phyloP scores from a whole-genome alignment of 495 filamentous ascomycete genomes.

The Penicillium robsamsonii region DNA sequence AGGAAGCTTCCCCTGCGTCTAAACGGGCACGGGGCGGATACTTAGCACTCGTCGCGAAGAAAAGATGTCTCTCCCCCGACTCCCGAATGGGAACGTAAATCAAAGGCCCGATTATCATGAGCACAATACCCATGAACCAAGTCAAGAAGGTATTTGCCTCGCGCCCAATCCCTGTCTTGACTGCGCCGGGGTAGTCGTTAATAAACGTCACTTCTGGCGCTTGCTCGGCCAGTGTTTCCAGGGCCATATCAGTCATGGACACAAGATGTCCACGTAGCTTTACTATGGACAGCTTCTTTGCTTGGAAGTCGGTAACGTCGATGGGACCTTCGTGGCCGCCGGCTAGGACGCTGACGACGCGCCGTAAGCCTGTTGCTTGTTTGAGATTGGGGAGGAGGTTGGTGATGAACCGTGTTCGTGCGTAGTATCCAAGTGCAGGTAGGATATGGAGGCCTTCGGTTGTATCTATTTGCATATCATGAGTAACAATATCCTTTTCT shows the following conservation, averaged over 20 bases:
- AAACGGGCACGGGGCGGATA: conserved; percentile 37
- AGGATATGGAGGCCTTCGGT: conserved; percentile 55
- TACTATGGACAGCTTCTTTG: conserved; percentile 21
- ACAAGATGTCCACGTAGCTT: conserved; percentile 34
- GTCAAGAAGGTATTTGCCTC: conserved; percentile 13
- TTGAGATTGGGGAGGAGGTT: conserved; percentile 63
- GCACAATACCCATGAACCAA: conserved; percentile 7
- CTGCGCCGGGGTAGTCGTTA: conserved; percentile 55
- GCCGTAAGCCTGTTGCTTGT: conserved; percentile 43
- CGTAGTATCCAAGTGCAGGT: conserved; percentile 57
- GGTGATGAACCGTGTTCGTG: conserved; percentile 59
- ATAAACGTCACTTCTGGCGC: conserved; percentile 58
- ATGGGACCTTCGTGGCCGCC: conserved; percentile 55
- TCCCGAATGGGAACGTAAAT: conserved; percentile 38
- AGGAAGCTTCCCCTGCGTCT: conserved; percentile 13
- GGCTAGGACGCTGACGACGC: conserved; percentile 58
- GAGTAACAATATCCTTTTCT: background rate
- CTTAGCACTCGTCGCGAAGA: conserved; percentile 48
- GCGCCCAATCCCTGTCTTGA: conserved; percentile 40
- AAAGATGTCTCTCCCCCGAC: conserved; percentile 55
- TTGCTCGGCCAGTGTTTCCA: conserved; percentile 47
- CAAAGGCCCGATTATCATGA: conserved; percentile 26
- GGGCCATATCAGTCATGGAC: conserved; percentile 49
- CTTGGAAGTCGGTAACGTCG: conserved; percentile 46
- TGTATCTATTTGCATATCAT: conserved; percentile 42